Evolutionary conservation across 2,329 filamentous ascomycete genomes (phyloP).

Genomic region (Penicillium sp.): DNA sequence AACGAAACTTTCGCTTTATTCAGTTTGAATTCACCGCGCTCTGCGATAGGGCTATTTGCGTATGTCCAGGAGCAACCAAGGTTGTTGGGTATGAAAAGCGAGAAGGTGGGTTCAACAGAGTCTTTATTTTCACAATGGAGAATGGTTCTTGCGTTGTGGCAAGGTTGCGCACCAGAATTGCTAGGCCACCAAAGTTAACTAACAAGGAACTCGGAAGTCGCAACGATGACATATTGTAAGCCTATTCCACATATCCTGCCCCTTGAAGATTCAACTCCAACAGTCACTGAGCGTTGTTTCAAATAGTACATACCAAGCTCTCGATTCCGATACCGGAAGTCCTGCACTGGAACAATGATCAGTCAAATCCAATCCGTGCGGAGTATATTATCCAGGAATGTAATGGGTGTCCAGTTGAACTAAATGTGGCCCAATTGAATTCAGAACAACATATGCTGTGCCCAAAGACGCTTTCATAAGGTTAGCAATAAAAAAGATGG

Average conservation of each 20-base stretch:
- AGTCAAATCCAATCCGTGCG: slow-evolving; percentile 34
- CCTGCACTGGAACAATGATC: slow-evolving; percentile 28
- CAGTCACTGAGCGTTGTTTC: slow-evolving; percentile 4
- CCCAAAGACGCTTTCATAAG: slow-evolving; percentile 32
- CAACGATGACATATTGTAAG: slow-evolving; percentile 49
- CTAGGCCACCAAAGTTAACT: slow-evolving; percentile 43
- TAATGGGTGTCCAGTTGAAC: slow-evolving; percentile 34
- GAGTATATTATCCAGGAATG: slow-evolving; percentile 47
- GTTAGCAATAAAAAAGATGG: slow-evolving; percentile 33
- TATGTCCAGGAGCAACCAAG: slow-evolving; percentile 38
- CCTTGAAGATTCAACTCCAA: not conserved
- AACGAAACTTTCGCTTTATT: slow-evolving; percentile 42
- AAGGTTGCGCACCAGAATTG: slow-evolving; percentile 43
- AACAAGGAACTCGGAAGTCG: slow-evolving; percentile 50
- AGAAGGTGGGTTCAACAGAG: slow-evolving; percentile 50
- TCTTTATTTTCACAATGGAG: slow-evolving; percentile 47
- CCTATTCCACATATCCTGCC: not conserved
- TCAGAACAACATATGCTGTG: slow-evolving; percentile 36
- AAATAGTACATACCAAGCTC: slow-evolving; percentile 21
- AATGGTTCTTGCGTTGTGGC: slow-evolving; percentile 43
- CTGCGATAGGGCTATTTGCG: slow-evolving; percentile 36
- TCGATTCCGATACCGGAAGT: slow-evolving; percentile 29
- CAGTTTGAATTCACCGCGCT: slow-evolving; percentile 46
- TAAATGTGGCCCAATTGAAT: slow-evolving; percentile 37
- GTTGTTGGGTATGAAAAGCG: slow-evolving; percentile 44